phyloP scores from a whole-genome alignment of 1,284 basidiomycete genomes.

The Ceratobasidium sp. region DNA sequence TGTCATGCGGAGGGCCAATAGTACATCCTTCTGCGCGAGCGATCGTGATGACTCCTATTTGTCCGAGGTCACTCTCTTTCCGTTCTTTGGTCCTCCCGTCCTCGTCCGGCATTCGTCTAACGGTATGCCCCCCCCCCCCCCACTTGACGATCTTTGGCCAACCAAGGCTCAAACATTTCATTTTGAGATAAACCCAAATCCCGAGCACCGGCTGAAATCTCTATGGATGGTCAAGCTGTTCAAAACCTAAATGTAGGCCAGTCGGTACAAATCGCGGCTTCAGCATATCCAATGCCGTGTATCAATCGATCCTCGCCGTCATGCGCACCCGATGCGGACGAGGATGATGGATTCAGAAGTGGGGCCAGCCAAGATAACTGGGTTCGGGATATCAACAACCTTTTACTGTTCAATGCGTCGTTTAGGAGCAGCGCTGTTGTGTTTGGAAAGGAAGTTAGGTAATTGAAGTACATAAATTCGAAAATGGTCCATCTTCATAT shows the following conservation, averaged over 20 bases:
- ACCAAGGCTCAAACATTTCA: neutral
- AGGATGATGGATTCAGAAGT: slow-evolving; percentile 33
- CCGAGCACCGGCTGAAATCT: slow-evolving; percentile 86
- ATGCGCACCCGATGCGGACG: slow-evolving; percentile 63
- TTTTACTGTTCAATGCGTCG: slow-evolving; percentile 90
- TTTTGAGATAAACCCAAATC: slow-evolving; percentile 80
- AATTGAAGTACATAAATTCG: neutral
- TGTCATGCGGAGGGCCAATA: slow-evolving; percentile 95
- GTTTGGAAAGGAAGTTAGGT: slow-evolving; percentile 23
- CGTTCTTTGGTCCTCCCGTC: slow-evolving; percentile 88
- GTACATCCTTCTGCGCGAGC: slow-evolving; percentile 93
- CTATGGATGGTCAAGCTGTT: slow-evolving; percentile 89
- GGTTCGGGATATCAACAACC: slow-evolving; percentile 95
- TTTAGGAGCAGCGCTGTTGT: slow-evolving; percentile 77
- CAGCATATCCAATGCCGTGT: slow-evolving; percentile 90
- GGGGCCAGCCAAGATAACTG: slow-evolving; percentile 69
- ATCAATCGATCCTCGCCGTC: slow-evolving; percentile 75
- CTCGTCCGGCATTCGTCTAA: slow-evolving; percentile 80
- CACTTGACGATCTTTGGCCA: neutral
- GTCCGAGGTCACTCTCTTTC: slow-evolving; percentile 91
- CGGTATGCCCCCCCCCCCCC: slow-evolving; percentile 59
- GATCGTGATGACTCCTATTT: slow-evolving; percentile 92
- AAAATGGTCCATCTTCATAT: too few relatives aligned
- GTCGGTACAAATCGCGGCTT: slow-evolving; percentile 84
- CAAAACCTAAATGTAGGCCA: slow-evolving; percentile 83